A percentile compares a stretch with the other conserved stretches of the same genome.
Evolutionary conservation across 345 rosid genomes (phyloP).

Genomic region (Brassica cretica): DNA sequence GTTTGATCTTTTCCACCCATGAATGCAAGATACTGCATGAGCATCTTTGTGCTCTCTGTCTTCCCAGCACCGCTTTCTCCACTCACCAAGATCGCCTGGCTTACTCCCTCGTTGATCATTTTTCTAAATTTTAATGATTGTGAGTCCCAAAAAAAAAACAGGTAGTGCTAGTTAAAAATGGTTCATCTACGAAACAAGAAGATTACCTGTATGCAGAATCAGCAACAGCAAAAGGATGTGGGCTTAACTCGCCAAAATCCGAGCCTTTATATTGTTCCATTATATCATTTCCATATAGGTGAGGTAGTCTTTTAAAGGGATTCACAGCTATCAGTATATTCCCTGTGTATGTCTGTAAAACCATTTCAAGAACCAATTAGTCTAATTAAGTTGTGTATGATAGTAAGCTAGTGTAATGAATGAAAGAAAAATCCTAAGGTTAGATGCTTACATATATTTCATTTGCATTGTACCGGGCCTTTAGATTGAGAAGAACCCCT

Average conservation of each 20-base stretch:
- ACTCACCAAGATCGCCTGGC: slow-evolving; percentile 94
- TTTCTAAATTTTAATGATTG: slow-evolving; percentile 52
- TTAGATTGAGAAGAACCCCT: slow-evolving; percentile 84
- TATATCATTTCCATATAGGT: slow-evolving; percentile 73
- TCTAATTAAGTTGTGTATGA: background rate
- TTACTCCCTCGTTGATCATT: slow-evolving; percentile 85
- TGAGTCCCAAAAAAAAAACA: slow-evolving; percentile 11
- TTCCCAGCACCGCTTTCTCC: slow-evolving; percentile 99
- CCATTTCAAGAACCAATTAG: slow-evolving; percentile 23
- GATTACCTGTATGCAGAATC: slow-evolving; percentile 90
- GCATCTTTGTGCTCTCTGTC: slow-evolving; percentile 98
- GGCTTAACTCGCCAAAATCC: slow-evolving; percentile 81
- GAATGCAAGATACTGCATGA: slow-evolving; percentile 90
- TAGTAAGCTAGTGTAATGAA: background rate
- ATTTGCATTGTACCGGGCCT: slow-evolving; percentile 65
- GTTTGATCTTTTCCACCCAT: slow-evolving; percentile 88
- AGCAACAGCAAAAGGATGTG: slow-evolving; percentile 97
- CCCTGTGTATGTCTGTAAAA: slow-evolving; percentile 83
- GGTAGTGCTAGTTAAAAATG: background rate
- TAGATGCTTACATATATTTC: slow-evolving; percentile 87
- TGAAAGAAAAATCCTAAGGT: background rate
- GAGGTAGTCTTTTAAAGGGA: slow-evolving; percentile 83
- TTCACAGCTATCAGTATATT: slow-evolving; percentile 95
- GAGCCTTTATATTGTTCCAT: slow-evolving; percentile 88
- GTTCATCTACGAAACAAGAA: slow-evolving; percentile 6